A percentile compares a stretch with the other conserved stretches of the same genome.
phyloP scores from a whole-genome alignment of 495 filamentous ascomycete genomes.

The Opeltia flavorubescens region DNA sequence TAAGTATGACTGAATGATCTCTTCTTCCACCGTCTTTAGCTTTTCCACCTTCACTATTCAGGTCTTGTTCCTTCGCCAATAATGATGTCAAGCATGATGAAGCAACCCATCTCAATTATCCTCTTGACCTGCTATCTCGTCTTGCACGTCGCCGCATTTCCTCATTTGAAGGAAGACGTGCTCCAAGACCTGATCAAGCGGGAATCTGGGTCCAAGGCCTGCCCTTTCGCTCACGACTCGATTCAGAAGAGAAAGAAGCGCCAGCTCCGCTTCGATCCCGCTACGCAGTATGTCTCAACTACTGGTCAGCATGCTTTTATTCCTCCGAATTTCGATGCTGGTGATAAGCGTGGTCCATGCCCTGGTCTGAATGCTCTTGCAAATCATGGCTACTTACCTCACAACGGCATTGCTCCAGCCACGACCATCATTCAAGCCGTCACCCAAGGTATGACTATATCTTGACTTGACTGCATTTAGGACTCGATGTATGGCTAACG shows the following conservation, averaged over 20 bases:
- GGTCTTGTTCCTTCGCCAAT: too few species aligned
- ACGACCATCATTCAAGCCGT: constrained; percentile 23
- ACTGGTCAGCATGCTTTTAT: constrained; percentile 27
- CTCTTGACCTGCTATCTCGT: too few species aligned
- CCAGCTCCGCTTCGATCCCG: constrained; percentile 7
- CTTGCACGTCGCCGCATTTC: constrained; percentile 1
- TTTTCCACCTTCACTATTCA: too few species aligned
- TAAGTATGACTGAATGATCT: too few species aligned
- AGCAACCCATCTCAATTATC: too few species aligned
- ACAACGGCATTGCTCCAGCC: constrained; percentile 32
- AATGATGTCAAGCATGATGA: too few species aligned
- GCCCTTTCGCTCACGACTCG: neutral
- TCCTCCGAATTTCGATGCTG: constrained; percentile 21
- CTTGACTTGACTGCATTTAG: neutral
- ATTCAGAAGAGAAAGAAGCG: neutral
- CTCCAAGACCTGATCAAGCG: neutral
- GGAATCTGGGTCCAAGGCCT: neutral
- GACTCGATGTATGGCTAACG: constrained; percentile 7
- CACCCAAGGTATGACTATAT: constrained; percentile 3
- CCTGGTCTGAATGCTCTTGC: constrained; percentile 39
- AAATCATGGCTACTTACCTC: constrained; percentile 40
- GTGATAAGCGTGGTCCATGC: constrained; percentile 34
- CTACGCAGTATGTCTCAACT: constrained; percentile 5
- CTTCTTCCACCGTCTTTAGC: too few species aligned
- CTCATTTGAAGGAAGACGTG: neutral